These are phyloP conservation scores for Cryptococcus hybrid DNA, from an alignment of 1,284 basidiomycete genomes.

Conservation along the genomic window DNA sequence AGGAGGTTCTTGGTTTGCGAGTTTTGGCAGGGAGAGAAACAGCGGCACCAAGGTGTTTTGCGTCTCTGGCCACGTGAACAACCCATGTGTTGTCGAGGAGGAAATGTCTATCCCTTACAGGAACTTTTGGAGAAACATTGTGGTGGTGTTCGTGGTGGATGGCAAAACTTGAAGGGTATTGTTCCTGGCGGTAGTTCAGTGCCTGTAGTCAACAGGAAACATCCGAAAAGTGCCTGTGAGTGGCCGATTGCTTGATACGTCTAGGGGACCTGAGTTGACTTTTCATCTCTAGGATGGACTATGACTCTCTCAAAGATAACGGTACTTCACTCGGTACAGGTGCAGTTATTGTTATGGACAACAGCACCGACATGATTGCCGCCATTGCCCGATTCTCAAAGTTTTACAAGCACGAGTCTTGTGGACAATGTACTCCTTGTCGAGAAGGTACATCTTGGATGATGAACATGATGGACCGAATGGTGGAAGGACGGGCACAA, in stretches of 20 bases:
- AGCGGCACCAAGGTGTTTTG: constrained; percentile 95
- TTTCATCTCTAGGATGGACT: constrained; percentile 77
- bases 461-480: constrained; percentile 96
- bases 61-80: constrained; percentile 96
- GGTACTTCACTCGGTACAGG: constrained; percentile 95
- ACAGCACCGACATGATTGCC: constrained; percentile 88
- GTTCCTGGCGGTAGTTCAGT: constrained; percentile 95
- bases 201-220: constrained; percentile 83
- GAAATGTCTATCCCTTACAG: constrained; percentile 95
- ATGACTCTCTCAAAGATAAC: constrained; percentile 93
- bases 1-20: constrained; percentile 87
- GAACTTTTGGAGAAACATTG: constrained; percentile 97
- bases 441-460: constrained; percentile 97
- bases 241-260: constrained; percentile 21
- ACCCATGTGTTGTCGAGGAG: constrained; percentile 96
- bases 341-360: constrained; percentile 99
- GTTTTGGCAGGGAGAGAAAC: constrained; percentile 90
- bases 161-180: constrained; percentile 91
- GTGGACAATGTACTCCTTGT: constrained; percentile 97
- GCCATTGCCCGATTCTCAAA: constrained; percentile 92
- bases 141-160: constrained; percentile 89
- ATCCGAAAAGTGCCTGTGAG: constrained; percentile 80
- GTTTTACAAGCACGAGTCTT: constrained; percentile 98
- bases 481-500: constrained; percentile 78
- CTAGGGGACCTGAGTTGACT: background rate